phyloP scores from a whole-genome alignment of 257 asterid species.

The Fraxinus cuspidata region DNA sequence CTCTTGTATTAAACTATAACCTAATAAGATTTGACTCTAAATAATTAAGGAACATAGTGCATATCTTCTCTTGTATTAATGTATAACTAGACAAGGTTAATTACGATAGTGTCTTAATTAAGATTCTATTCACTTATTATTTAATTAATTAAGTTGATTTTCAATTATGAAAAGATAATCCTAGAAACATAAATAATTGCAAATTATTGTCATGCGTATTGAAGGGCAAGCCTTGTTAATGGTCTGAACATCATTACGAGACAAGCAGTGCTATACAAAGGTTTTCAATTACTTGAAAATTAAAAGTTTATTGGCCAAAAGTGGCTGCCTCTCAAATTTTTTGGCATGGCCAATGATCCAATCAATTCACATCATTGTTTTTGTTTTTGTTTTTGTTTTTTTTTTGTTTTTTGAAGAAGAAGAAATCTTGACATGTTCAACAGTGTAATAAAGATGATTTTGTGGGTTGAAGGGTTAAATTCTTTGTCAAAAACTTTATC shows the following conservation, averaged over 20 bases:
- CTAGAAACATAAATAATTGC: conserved; percentile 1
- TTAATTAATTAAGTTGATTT: not conserved
- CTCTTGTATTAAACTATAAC: no score
- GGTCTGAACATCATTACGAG: conserved; percentile 13
- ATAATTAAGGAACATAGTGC: conserved; percentile 28
- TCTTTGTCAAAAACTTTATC: no score
- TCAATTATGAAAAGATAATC: not conserved
- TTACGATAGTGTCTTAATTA: not conserved
- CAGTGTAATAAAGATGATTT: no score
- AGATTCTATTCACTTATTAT: not conserved
- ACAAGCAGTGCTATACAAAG: not conserved
- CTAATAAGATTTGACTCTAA: conserved; percentile 12
- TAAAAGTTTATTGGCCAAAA: conserved; percentile 5
- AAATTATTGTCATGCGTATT: conserved; percentile 4
- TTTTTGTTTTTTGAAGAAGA: no score
- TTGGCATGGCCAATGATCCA: conserved; percentile 35
- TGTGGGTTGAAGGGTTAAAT: no score
- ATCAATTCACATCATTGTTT: conserved; percentile 4
- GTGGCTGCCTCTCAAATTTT: not conserved
- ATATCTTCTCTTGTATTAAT: no score
- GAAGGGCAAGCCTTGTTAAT: not conserved
- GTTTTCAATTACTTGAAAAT: not conserved
- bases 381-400: no score
- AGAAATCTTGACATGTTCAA: no score
- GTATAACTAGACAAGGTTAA: no score